A percentile compares a stretch with the other conserved stretches of the same genome.
phyloP scores from a whole-genome alignment of 805 yeast species.

The Yarrowia sp. region DNA sequence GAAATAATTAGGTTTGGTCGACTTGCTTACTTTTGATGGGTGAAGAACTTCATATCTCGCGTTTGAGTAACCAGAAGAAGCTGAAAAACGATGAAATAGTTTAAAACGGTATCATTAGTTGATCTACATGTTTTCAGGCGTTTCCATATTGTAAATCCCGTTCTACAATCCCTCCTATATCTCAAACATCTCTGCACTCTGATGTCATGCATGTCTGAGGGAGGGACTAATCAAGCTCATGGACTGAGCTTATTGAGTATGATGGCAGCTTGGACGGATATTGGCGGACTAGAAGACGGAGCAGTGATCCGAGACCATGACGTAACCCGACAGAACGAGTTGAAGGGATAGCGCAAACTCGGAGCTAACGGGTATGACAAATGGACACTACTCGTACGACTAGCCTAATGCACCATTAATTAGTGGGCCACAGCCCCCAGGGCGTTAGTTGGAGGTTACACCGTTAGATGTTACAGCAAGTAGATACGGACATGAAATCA shows the following conservation, averaged over 20 bases:
- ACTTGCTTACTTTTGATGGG: no score
- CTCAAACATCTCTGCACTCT: background rate
- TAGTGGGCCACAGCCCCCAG: no score
- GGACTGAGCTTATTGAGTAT: background rate
- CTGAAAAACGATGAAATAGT: no score
- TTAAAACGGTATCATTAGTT: no score
- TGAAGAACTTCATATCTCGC: no score
- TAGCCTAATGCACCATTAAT: background rate
- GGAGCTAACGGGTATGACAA: background rate
- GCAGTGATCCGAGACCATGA: background rate
- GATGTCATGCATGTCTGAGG: background rate
- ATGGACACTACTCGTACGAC: background rate
- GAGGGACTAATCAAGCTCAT: background rate
- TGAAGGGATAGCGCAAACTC: background rate
- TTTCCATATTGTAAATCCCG: no score
- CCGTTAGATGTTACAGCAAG: background rate
- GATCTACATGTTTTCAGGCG: no score
- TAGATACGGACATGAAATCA: no score
- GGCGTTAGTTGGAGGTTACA: background rate
- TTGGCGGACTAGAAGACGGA: background rate
- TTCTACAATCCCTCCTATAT: no score
- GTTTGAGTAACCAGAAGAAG: no score
- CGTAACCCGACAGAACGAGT: background rate
- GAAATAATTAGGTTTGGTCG: background rate
- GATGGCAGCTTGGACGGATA: background rate